Base-by-base conservation (phyloP, 192 early-diverging fungal genomes). In the Chytriomyces confervae region DNA sequence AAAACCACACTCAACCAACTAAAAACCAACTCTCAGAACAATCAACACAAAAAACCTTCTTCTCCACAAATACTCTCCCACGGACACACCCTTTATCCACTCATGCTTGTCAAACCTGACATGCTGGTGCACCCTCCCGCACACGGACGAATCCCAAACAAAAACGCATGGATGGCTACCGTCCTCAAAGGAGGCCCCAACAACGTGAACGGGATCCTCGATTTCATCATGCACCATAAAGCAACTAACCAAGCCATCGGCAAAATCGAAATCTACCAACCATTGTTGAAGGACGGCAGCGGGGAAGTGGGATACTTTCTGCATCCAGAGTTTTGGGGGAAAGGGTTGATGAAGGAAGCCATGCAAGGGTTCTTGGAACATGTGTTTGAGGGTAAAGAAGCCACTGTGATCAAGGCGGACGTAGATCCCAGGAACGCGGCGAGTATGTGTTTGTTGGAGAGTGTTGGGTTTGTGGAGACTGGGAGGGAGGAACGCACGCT, bases 221-320 rank as follows among this genome's bases (percentile, higher is more conserved):
- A 69, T 69, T 69, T 69, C 47, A 27, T 69, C 43, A 48, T 69
- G 29, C 47, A 69, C 29, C 67, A 69, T 27, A 69, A 69, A 69
- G 1, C 43, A 27, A 69, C 43, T 27, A 69, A 69, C 29, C 27
- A 48, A 13, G 67, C 27, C 11, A 48, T 48, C 47, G 67, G 67
- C 1, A 69, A 69, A 48, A 13, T 69, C 16, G 67, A 44, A 11
- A 10, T 69, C 18, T 69, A 69, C 46, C 43, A 69, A 50, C 67
- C 67, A 20, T 1, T 57, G 53, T 16, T 69, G 18, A 46, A 10
- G 43, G 43, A 48, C 18, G 43, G 46, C 13, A 69, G 67, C 29
- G 67, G 67, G 24, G 67, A 69, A 48, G 47, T 69, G 29, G 67
- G 67, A 16, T 69, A 69, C 46, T 27, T 69, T 9, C 46, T 69